Base-by-base conservation (phyloP, 345 rosid genomes). In the Murraya koenigii region DNA sequence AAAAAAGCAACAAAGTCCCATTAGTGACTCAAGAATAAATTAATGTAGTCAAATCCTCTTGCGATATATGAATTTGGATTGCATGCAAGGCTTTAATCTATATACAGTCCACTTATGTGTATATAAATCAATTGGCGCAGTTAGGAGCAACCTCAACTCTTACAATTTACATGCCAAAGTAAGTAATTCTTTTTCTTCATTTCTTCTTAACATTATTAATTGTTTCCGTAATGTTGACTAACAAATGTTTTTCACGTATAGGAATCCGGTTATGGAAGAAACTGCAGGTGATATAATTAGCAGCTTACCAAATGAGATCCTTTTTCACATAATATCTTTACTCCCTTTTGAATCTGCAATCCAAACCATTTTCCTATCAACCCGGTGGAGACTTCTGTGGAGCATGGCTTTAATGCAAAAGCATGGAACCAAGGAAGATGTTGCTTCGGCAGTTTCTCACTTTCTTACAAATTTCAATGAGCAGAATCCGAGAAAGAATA, bases 321-420 rank as follows among this genome's bases (percentile, higher is more conserved):
- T 91, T 55, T 87, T 87, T 65, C 82, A 71, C 79, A 86, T 91
- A 74, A 86, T 89, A 35, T 85, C 85, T 66, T 80, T 80, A 38
- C 84, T 89, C 41, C 93, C 95, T 64, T 87, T 88, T n/a, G 89
- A 86, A 60, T 89, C 91, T 52, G 88, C 92, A 25, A 85, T 81
- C 65, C 90, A 89, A 71, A 85, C 84, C 15, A 82, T 89, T 71
- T 84, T 86, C 69, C 81, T 91, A 22, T 88, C 93, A 6, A 82
- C 72, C 19, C 59, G 87, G 62, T 91, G 89, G 86, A 86, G 77
- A 69, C 81, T 58, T 33, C 78, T 89, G 1, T 91, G 95, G 95
- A 84, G 52, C 77, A 75, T 79, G 62, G 80, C 91, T 63, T 54
- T 89, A 22, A 75, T 88, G 47, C 80, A 82, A 15, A 44, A 44